Percentiles rank a stretch among this genome's conserved stretches.
phyloP scores from a whole-genome alignment of 73 alveolate species.

The Durusdinium trenchii region DNA sequence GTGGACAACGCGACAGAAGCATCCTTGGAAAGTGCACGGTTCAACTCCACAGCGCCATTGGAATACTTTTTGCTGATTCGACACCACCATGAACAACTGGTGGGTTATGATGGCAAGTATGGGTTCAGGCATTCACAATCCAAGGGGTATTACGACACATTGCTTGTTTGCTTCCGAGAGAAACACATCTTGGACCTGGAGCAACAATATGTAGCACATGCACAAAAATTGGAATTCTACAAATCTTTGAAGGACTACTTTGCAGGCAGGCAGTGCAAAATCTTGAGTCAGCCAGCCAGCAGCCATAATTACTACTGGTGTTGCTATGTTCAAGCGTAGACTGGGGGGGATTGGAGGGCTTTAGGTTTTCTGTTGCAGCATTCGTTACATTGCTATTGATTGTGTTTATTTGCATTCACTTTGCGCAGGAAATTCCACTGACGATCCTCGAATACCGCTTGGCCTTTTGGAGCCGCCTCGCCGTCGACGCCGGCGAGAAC shows the following conservation, averaged over 20 bases:
- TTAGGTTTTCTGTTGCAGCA: neutral
- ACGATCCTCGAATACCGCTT: neutral
- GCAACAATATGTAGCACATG: neutral
- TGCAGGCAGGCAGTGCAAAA: conserved; percentile 1
- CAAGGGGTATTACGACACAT: neutral
- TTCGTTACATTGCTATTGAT: neutral
- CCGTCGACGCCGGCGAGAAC: neutral
- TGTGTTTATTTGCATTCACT: neutral
- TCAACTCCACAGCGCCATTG: neutral
- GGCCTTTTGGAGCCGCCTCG: neutral
- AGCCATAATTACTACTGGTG: neutral
- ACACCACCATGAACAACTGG: neutral
- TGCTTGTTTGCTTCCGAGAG: neutral
- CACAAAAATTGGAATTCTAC: neutral
- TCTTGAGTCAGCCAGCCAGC: neutral
- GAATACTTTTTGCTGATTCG: neutral
- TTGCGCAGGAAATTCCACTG: neutral
- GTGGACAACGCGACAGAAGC: neutral
- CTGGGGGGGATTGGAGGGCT: too few relatives aligned
- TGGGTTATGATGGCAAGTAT: neutral
- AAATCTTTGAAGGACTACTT: neutral
- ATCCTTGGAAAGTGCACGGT: neutral
- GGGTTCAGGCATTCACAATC: neutral
- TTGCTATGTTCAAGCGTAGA: too few relatives aligned
- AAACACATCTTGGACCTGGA: neutral